phyloP scores from a whole-genome alignment of 306 rosid species.

The Hippophae gyantsensis region DNA sequence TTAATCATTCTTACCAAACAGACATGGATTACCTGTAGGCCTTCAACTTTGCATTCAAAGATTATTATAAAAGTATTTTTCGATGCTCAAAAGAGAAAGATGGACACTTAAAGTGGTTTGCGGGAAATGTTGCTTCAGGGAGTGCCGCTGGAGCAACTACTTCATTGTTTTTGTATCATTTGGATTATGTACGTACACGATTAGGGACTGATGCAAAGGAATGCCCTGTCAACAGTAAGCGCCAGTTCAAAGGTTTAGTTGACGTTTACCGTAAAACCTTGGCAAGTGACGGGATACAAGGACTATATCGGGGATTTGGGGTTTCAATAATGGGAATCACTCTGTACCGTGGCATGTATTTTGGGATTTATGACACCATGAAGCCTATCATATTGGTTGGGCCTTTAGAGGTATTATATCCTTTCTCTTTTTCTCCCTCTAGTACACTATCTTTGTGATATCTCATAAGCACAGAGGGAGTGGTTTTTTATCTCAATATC shows the following conservation, averaged over 20 bases:
- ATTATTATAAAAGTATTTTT: slow-evolving; percentile 83
- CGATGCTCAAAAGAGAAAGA: slow-evolving; percentile 83
- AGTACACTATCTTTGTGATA: not conserved
- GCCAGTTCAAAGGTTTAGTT: slow-evolving; percentile 66
- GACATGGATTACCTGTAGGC: slow-evolving; percentile 80
- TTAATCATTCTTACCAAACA: slow-evolving; percentile 44
- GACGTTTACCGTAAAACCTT: slow-evolving; percentile 80
- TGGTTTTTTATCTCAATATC: not conserved
- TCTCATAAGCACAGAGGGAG: not conserved
- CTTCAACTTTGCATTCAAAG: slow-evolving; percentile 99
- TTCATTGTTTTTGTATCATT: slow-evolving; percentile 73
- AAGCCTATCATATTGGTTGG: slow-evolving; percentile 85
- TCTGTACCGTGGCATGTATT: slow-evolving; percentile 90
- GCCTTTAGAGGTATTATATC: slow-evolving; percentile 54
- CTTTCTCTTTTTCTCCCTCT: slow-evolving; percentile 9
- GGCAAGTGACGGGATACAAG: slow-evolving; percentile 69
- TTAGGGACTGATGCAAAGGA: slow-evolving; percentile 67
- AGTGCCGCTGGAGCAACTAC: slow-evolving; percentile 98
- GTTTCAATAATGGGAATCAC: slow-evolving; percentile 85
- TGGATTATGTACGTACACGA: slow-evolving; percentile 87
- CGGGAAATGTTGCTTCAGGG: slow-evolving; percentile 97
- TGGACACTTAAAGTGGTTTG: slow-evolving; percentile 86
- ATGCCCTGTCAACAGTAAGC: slow-evolving; percentile 32
- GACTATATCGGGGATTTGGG: slow-evolving; percentile 88
- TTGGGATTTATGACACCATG: slow-evolving; percentile 88